These are phyloP conservation scores for Leptosphaerulina australis DNA, from an alignment of 2,329 filamentous ascomycete genomes.

Conservation along the genomic window DNA sequence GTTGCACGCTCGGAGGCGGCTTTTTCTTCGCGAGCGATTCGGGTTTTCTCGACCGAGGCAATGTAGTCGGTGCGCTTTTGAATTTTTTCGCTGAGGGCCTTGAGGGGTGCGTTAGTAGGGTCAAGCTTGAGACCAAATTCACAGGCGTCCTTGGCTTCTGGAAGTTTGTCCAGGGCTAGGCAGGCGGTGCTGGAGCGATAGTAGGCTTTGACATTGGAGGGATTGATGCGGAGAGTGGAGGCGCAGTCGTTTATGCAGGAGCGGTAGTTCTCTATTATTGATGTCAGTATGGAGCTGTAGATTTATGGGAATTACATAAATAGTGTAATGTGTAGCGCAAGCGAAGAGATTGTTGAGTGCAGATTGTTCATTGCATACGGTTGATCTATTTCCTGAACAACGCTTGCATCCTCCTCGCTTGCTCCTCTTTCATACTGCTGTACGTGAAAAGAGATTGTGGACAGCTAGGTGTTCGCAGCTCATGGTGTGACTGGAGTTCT, in stretches of 20 bases:
- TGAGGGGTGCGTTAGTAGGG: conserved; percentile 69
- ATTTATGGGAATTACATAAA: no score
- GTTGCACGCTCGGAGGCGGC: conserved; percentile 64
- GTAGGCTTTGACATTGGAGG: conserved; percentile 83
- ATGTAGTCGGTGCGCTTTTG: conserved; percentile 62
- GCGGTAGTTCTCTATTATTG: conserved; percentile 75
- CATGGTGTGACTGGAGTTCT: background rate
- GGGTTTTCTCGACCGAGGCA: conserved; percentile 61
- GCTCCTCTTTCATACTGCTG: background rate
- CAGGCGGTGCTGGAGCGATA: conserved; percentile 84
- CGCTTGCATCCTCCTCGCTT: conserved; percentile 12
- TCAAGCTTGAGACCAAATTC: conserved; percentile 76
- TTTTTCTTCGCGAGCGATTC: conserved; percentile 61
- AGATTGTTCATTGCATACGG: conserved; percentile 10
- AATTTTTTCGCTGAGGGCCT: conserved; percentile 67
- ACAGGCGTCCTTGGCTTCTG: conserved; percentile 81
- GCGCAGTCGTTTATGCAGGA: conserved; percentile 86
- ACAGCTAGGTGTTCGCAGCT: background rate
- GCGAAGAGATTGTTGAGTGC: background rate
- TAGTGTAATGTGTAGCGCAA: no score
- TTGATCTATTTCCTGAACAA: conserved; percentile 6
- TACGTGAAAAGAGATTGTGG: background rate
- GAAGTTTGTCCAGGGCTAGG: conserved; percentile 75
- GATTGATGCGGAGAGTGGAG: conserved; percentile 77
- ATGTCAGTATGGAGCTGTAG: background rate